A percentile compares a stretch with the other conserved stretches of the same genome.
Evolutionary conservation across 1,139 yeast genomes (phyloP).

Genomic region (Blastobotrys ciferrii): DNA sequence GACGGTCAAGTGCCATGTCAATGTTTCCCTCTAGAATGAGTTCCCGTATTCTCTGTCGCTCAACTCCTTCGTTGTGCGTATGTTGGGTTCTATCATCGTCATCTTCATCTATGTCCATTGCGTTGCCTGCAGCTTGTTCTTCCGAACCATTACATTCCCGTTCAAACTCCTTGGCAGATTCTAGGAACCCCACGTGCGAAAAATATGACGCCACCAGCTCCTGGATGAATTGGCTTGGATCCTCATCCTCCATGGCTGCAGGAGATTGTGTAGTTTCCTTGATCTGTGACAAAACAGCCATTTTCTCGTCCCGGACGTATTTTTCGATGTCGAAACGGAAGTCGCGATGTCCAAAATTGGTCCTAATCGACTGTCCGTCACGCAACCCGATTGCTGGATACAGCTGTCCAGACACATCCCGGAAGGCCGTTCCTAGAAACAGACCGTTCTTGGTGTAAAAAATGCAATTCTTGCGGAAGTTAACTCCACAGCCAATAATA

Average conservation of each 20-base stretch:
- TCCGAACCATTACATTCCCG: constrained; percentile 31
- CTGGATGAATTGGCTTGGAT: constrained; percentile 45
- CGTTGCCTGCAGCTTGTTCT: constrained; percentile 8
- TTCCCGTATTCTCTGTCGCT: constrained; percentile 52
- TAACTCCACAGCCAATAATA: constrained; percentile 80
- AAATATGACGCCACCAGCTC: constrained; percentile 66
- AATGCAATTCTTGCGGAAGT: constrained; percentile 59
- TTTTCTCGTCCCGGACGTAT: constrained; percentile 53
- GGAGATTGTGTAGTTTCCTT: constrained; percentile 14
- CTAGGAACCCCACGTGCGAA: constrained; percentile 68
- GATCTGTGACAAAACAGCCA: constrained; percentile 25
- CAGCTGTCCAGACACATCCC: constrained; percentile 40
- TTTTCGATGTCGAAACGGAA: constrained; percentile 71
- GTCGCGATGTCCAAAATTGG: constrained; percentile 70
- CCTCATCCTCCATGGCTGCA: constrained; percentile 13
- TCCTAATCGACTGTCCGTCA: constrained; percentile 49
- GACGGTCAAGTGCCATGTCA: constrained; percentile 45
- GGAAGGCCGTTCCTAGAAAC: constrained; percentile 52
- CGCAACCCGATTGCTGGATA: constrained; percentile 51
- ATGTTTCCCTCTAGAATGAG: constrained; percentile 49
- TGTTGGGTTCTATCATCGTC: constrained; percentile 10
- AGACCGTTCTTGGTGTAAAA: constrained; percentile 86
- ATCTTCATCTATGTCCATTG: constrained; percentile 12
- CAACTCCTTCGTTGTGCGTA: constrained; percentile 1
- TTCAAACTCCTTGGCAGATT: constrained; percentile 62